phyloP scores from a whole-genome alignment of 108 stramenopile species.

The Pseudonitzschia pungens region DNA sequence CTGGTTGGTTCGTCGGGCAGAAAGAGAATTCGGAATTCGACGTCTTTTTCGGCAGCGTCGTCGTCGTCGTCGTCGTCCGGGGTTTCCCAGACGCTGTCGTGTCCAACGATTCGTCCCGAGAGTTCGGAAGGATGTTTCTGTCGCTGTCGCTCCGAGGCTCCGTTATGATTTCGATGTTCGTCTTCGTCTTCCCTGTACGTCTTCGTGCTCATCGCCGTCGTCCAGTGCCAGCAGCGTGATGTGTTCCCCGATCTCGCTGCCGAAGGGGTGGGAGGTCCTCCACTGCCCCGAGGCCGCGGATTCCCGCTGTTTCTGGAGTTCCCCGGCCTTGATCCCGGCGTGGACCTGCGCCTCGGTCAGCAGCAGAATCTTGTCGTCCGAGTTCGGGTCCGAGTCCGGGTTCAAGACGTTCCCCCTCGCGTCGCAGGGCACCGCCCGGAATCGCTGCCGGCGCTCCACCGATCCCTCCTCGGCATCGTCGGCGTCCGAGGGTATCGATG shows the following conservation, averaged over 20 bases:
- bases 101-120: constrained; percentile 36
- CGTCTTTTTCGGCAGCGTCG: constrained; percentile 15
- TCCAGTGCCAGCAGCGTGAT: constrained; percentile 43
- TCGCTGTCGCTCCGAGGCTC: neutral
- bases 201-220: constrained; percentile 18
- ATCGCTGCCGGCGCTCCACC: constrained; percentile 72
- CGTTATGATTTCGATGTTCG: too few species aligned
- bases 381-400: neutral
- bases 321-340: constrained; percentile 77
- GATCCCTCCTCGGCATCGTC: constrained; percentile 32
- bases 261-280: constrained; percentile 40
- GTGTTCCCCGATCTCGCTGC: constrained; percentile 22
- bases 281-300: neutral
- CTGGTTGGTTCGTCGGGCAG: constrained; percentile 26
- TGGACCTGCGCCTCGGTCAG: constrained; percentile 80
- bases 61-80: constrained; percentile 31
- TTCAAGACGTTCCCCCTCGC: neutral
- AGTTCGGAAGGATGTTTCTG: constrained; percentile 38
- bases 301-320: constrained; percentile 31
- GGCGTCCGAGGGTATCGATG: constrained; percentile 43
- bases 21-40: constrained; percentile 42
- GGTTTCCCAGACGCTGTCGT: constrained; percentile 38
- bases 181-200: neutral
- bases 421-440: constrained; percentile 52
- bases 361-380: constrained; percentile 43